Base-by-base conservation (phyloP, 148 eudicot genomes). In the Silene uniflora region DNA sequence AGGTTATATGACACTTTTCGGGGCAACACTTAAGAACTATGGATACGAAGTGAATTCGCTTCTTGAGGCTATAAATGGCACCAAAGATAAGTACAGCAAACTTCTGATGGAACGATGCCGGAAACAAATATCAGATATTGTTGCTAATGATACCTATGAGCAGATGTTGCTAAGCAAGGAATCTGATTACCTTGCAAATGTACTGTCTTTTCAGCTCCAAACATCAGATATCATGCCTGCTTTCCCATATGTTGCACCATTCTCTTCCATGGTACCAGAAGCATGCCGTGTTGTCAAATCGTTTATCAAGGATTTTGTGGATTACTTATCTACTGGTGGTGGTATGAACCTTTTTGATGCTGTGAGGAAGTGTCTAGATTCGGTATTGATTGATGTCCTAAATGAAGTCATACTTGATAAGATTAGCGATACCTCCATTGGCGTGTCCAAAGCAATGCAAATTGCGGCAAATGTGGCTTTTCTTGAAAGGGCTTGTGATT, bases 391-490 rank as follows among this genome's bases (percentile, higher is more conserved):
- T 55, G 97, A 91, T 76, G 86, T 89, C 32, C 74, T 95, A 39
- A 95, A 95, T 77, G 92, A 86, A 83, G 85, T 73, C 70, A 84
- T 95, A 76, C 93, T 91, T 16, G 77, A 85, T 60, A 83, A 81
- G 35, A 90, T 94, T 60, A 84, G 84, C 44, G 91, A 93, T 74
- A 84, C 85, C 63, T 80, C 83, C 66, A 87, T 85, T 0, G 89
- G 87, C 73, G 98, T 91, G 17, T 85, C 97, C 74, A 90, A 87
- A 72, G 97, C 97, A n/a, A 91, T 94, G 97, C 97, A 94, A 72
- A 84, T 91, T 59, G 96, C 98, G 79, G 98, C 97, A 52, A 94
- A 94, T 81, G 79, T 87, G 62, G 82, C 97, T 74, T 87, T 90
- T 73, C 84, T 94, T 3, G 97, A 95, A 85, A 80, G 84, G 35